Base-by-base conservation (phyloP, 768 basidiomycete species). In the Rhizopogon salebrosus region DNA sequence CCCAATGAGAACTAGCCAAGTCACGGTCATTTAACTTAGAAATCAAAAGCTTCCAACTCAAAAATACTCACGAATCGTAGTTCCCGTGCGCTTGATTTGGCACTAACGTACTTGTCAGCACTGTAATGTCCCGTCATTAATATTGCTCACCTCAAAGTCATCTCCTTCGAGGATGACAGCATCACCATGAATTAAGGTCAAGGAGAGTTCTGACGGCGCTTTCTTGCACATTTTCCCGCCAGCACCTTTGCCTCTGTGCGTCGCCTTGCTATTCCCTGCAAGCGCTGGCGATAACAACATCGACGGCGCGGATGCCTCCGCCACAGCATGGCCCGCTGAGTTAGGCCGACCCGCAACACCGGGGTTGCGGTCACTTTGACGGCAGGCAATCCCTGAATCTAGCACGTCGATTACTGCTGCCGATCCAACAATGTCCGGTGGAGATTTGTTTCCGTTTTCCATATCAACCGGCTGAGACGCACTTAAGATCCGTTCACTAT, bases 121-220 rank as follows among this genome's bases (percentile, higher is more conserved):
- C 14, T 11, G 31, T 3, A 23, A 40, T 16, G 48, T 34, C 18
- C 6, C 42, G n/a, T 3, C 29, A 48, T 14, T n/a, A 35, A 34
- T n/a, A 48, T 62, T 69, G 31, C 55, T 70, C 61, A 74, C 73
- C 64, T 75, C 71, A 49, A 72, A 74, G 40, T 69, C 70, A 48
- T 70, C 74, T 9, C 75, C 74, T 2, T 7, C 57, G 6, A 75
- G 61, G 36, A 75, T 41, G 2, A 70, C 56, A 46, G 66, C 61
- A 59, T 75, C 74, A 0, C 75, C 73, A 51, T 76, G 74, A 7
- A 72, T 65, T 36, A 75, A 60, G 18, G 68, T 72, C 49, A 73
- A 35, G 16, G 65, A 60, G 20, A 68, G 60, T 41, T 58, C 49
- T 13, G 60, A 60, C 7, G 46, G 38, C 11, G 54, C 38, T 14